These are phyloP conservation scores for Dittrichia graveolens DNA, from an alignment of 129 eudicot species.

Conservation along the genomic window DNA sequence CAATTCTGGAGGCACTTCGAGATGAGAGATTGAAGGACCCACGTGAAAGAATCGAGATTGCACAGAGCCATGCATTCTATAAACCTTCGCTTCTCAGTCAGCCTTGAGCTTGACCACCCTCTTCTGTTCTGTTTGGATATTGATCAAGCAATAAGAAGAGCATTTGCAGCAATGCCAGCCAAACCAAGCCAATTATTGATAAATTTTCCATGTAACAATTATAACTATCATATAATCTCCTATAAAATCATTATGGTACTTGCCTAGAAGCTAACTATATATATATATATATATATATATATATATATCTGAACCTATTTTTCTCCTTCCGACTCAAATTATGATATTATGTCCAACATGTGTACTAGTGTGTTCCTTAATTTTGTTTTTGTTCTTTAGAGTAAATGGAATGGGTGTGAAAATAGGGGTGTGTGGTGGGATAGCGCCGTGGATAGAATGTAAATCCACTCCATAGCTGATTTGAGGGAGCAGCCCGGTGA, in stretches of 20 bases:
- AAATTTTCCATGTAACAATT: constrained; percentile 12
- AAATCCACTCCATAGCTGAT: too few relatives aligned
- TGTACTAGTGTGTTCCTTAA: too few relatives aligned
- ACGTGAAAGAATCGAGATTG: constrained; percentile 81
- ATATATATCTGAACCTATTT: constrained; percentile 1
- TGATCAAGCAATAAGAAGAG: constrained; percentile 16
- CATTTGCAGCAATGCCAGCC: neutral
- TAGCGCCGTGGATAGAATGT: too few relatives aligned
- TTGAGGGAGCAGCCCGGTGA: too few relatives aligned
- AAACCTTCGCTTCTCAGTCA: constrained; percentile 82
- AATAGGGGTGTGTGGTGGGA: too few relatives aligned
- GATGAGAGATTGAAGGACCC: constrained; percentile 81
- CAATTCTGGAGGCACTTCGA: constrained; percentile 72
- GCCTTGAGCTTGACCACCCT: constrained; percentile 30
- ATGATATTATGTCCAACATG: too few relatives aligned
- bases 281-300: neutral
- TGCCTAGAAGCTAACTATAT: constrained; percentile 1
- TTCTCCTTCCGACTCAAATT: constrained; percentile 8
- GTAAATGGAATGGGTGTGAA: too few relatives aligned
- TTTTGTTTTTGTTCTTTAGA: too few relatives aligned
- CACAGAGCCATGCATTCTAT: constrained; percentile 73
- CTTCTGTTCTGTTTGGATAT: constrained; percentile 1
- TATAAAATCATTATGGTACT: constrained; percentile 15
- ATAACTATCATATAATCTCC: constrained; percentile 10
- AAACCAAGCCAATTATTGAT: neutral